Evolutionary conservation across 2,329 filamentous ascomycete genomes (phyloP).

Genomic region (Xylariaceae sp.): DNA sequence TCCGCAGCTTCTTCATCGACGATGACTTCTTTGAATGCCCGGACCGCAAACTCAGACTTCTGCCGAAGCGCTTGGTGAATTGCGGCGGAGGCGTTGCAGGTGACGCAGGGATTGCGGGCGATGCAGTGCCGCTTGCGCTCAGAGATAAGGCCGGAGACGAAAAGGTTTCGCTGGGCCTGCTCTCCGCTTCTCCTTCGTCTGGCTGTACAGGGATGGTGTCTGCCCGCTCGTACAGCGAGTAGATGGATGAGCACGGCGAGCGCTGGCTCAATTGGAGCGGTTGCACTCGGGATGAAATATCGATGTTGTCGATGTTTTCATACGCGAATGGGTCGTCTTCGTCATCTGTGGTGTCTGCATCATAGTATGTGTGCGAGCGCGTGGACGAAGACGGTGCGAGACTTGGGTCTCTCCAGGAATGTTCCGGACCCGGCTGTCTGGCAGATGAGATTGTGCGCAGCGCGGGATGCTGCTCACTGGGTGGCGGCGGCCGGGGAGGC

Average conservation of each 20-base stretch:
- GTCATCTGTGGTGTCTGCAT: slow-evolving; percentile 34
- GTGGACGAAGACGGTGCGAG: slow-evolving; percentile 44
- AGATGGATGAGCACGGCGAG: slow-evolving; percentile 30
- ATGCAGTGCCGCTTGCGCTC: slow-evolving; percentile 25
- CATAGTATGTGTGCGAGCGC: slow-evolving; percentile 29
- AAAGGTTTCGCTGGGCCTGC: no score
- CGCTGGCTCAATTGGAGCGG: slow-evolving; percentile 25
- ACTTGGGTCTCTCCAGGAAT: slow-evolving; percentile 51
- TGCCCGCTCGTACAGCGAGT: slow-evolving; percentile 25
- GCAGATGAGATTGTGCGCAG: slow-evolving; percentile 37
- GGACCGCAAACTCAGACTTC: slow-evolving; percentile 27
- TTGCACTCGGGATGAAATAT: slow-evolving; percentile 19
- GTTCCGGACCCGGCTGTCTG: slow-evolving; percentile 34
- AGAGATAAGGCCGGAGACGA: slow-evolving; percentile 22
- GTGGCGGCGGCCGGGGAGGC: slow-evolving; percentile 38
- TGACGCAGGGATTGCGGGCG: slow-evolving; percentile 19
- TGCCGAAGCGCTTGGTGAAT: slow-evolving; percentile 27
- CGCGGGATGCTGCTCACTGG: slow-evolving; percentile 51
- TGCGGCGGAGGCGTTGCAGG: slow-evolving; percentile 27
- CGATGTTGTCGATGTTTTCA: slow-evolving; percentile 24
- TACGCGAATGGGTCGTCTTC: slow-evolving; percentile 36
- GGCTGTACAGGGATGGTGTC: neutral
- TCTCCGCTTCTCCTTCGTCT: no score
- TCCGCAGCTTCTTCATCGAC: slow-evolving; percentile 24
- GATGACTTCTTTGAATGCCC: slow-evolving; percentile 17